Evolutionary conservation across 2,329 filamentous ascomycete species (phyloP).

Genomic region (Westerdykella ornata): DNA sequence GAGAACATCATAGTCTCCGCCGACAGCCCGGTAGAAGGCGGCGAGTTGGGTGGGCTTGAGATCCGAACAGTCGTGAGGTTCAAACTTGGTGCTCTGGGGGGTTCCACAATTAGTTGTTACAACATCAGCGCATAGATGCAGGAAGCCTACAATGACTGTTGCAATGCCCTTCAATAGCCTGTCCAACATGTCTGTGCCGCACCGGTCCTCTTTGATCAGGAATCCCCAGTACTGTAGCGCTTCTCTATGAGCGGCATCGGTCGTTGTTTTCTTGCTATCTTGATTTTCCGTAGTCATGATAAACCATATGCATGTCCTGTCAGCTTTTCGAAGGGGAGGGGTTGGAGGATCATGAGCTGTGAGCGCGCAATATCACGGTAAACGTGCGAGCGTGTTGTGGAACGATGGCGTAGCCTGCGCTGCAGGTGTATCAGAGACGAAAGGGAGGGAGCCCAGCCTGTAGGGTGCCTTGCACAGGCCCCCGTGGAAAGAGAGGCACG

Average conservation of each 20-base stretch:
- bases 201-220: conserved; percentile 47
- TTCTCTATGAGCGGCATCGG: conserved; percentile 34
- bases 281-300: neutral
- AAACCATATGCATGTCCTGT: neutral
- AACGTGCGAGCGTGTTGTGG: no score
- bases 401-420: neutral
- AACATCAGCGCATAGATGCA: neutral
- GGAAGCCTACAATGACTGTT: conserved; percentile 39
- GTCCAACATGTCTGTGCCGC: conserved; percentile 44
- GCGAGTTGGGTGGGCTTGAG: conserved; percentile 46
- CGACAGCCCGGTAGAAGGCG: conserved; percentile 44
- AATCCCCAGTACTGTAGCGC: conserved; percentile 48
- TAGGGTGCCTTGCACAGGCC: no score
- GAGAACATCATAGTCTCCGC: conserved; percentile 50
- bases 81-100: conserved; percentile 38
- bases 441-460: no score
- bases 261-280: conserved; percentile 6
- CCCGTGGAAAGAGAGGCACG: no score
- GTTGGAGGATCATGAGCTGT: no score
- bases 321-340: neutral
- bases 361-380: no score
- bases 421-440: neutral
- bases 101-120: conserved; percentile 6
- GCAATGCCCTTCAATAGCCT: conserved; percentile 43
- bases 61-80: conserved; percentile 42